Conservation (phyloP, 148 eudicot species). For the Vaccinium macrocarpon region DNA sequence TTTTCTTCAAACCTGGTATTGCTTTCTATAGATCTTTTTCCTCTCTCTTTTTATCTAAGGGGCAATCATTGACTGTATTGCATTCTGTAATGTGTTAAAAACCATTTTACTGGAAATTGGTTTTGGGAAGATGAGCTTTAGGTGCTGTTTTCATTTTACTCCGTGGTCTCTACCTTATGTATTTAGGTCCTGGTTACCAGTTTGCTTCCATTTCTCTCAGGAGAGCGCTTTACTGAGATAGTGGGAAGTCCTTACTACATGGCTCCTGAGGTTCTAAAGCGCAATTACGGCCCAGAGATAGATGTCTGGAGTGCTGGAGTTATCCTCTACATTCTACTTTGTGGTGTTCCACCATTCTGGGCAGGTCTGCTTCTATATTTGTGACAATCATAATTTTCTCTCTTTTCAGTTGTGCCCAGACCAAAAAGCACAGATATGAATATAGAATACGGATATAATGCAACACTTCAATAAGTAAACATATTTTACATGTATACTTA, state of each 20-base stretch:
- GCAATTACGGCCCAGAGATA: constrained; percentile 57
- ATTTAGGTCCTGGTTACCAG: not conserved
- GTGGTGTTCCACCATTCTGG: constrained; percentile 69
- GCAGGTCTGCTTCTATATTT: constrained; percentile 38
- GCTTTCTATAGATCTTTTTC: not conserved
- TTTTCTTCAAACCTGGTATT: constrained; percentile 47
- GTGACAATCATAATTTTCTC: not conserved
- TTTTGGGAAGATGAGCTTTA: not conserved
- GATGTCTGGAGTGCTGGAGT: constrained; percentile 74
- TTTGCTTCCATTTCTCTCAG: constrained; percentile 23
- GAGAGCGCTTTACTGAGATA: constrained; percentile 48
- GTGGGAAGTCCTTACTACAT: constrained; percentile 67
- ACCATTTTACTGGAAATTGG: not conserved
- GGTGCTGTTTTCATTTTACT: not conserved
- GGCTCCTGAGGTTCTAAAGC: constrained; percentile 66
- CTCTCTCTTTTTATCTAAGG: not conserved
- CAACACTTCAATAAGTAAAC: not conserved
- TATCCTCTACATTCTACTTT: constrained; percentile 56
- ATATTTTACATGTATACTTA: not conserved
- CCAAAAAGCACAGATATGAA: not conserved
- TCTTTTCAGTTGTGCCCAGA: no score
- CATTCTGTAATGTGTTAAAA: not conserved
- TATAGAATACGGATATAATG: no score
- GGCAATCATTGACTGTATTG: not conserved
- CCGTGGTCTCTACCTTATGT: no score